phyloP scores from a whole-genome alignment of 2,329 filamentous ascomycete species.

The Pseudogymnoascus sp. region DNA sequence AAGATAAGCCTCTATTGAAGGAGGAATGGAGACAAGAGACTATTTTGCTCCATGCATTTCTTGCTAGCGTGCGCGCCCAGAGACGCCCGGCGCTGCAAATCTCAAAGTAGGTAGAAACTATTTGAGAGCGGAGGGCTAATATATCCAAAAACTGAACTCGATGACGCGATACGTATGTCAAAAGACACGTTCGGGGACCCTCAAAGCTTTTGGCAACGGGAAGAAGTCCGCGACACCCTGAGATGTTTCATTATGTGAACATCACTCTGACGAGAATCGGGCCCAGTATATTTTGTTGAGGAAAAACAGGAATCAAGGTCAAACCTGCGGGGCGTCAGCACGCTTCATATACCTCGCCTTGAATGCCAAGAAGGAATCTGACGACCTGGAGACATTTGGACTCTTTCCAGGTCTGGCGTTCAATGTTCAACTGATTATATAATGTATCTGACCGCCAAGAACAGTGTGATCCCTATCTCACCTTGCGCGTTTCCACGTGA shows the following conservation, averaged over 20 bases:
- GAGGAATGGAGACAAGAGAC: background rate
- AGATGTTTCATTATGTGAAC: background rate
- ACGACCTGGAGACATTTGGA: background rate
- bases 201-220: background rate
- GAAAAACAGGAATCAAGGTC: background rate
- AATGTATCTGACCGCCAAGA: background rate
- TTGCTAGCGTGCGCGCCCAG: background rate
- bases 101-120: background rate
- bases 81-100: background rate
- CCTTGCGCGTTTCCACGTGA: background rate
- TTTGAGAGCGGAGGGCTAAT: background rate
- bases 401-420: background rate
- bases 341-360: background rate
- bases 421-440: background rate
- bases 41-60: background rate
- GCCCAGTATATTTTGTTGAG: background rate
- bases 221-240: background rate
- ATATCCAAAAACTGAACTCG: background rate
- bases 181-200: background rate
- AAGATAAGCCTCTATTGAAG: background rate
- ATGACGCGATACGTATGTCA: background rate
- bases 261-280: background rate
- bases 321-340: background rate
- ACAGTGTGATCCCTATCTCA: background rate
- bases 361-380: background rate